phyloP scores from a whole-genome alignment of 768 basidiomycete species.

The Russula ochroleuca region DNA sequence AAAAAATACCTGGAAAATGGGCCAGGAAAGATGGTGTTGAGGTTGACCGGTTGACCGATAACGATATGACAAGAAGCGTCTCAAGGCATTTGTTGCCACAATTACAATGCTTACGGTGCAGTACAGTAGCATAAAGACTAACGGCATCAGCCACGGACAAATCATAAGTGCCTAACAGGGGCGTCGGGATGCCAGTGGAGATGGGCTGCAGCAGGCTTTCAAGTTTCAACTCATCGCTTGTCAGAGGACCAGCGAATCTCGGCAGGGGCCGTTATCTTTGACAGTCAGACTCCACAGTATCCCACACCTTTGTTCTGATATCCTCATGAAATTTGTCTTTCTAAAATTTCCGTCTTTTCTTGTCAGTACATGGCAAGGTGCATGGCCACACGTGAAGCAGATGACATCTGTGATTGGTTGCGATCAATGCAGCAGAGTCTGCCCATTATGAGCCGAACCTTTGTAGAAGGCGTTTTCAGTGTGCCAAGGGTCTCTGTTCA shows the following conservation, averaged over 20 bases:
- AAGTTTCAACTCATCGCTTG: neutral
- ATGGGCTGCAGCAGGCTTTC: neutral
- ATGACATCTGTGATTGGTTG: conserved; percentile 3
- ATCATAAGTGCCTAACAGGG: neutral
- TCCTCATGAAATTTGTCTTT: conserved; percentile 10
- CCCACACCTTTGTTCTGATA: conserved; percentile 11
- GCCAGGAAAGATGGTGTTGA: neutral
- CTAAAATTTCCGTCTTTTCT: neutral
- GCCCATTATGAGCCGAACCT: neutral
- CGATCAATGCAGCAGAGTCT: neutral
- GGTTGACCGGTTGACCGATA: neutral
- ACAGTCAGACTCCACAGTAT: no score
- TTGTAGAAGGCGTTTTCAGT: conserved; percentile 7
- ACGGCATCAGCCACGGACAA: no score
- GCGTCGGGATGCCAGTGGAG: neutral
- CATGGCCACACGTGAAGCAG: conserved; percentile 1
- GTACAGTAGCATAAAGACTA: neutral
- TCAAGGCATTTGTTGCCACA: neutral
- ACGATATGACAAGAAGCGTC: neutral
- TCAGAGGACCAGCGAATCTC: conserved; percentile 3
- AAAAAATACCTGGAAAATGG: neutral
- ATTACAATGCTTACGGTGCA: neutral
- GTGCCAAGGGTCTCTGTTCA: conserved; percentile 11
- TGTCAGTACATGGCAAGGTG: neutral
- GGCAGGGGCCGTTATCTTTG: conserved; percentile 6